Evolutionary conservation across 768 basidiomycete species (phyloP).

Genomic region (Tricholoma sp.): DNA sequence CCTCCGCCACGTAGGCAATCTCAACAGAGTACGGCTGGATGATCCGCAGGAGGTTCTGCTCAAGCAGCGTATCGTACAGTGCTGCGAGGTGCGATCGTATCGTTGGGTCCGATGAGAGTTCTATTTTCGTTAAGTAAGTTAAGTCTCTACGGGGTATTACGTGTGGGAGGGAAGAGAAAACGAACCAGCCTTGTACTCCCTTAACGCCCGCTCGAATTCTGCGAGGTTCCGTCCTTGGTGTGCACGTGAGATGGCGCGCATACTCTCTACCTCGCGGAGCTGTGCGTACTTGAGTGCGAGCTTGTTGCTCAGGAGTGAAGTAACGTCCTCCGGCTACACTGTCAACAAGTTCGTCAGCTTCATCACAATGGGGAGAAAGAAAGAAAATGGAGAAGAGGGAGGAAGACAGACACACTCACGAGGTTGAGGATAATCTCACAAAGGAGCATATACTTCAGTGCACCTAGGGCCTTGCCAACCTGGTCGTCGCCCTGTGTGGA

Average conservation of each 20-base stretch:
- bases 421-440: conserved; percentile 98
- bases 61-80: conserved; percentile 92
- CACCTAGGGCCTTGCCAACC: conserved; percentile 54
- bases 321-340: conserved; percentile 86
- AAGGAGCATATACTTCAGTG: conserved; percentile 95
- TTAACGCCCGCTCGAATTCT: conserved; percentile 83
- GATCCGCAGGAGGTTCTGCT: conserved; percentile 92
- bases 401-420: conserved; percentile 38
- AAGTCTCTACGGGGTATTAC: background rate
- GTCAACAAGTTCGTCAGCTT: background rate
- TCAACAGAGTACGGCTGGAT: conserved; percentile 96
- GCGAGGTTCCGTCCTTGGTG: conserved; percentile 86
- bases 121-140: conserved; percentile 64
- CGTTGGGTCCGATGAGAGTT: conserved; percentile 91
- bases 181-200: conserved; percentile 77
- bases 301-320: conserved; percentile 80
- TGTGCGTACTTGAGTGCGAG: conserved; percentile 86
- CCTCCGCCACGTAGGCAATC: conserved; percentile 82
- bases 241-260: conserved; percentile 93
- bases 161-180: conserved; percentile 1
- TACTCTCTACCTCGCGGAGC: conserved; percentile 86
- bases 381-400: background rate
- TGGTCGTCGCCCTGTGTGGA: conserved; percentile 67
- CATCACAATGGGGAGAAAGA: no score
- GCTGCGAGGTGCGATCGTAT: conserved; percentile 93